Evolutionary conservation across 768 basidiomycete species (phyloP).

Genomic region (Rhodotorula paludigena): DNA sequence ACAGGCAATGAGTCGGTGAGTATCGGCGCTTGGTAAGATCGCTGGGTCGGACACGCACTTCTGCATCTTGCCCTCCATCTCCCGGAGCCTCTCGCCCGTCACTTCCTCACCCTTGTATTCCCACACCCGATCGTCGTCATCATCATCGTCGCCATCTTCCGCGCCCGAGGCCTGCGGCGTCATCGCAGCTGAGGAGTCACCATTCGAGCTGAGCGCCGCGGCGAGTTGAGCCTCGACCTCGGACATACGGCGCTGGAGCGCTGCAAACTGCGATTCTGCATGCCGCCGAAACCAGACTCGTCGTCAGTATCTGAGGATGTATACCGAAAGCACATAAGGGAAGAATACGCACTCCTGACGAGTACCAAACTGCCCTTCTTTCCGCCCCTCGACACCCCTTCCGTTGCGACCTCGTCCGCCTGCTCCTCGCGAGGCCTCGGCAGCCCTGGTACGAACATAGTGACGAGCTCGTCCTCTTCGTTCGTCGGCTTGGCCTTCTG

Average conservation of each 20-base stretch:
- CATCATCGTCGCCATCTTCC: not conserved
- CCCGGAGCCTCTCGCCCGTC: not conserved
- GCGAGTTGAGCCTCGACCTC: conserved; percentile 31
- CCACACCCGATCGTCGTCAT: not conserved
- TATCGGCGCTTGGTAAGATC: too few species aligned
- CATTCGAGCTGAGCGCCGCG: not conserved
- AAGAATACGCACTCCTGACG: conserved; percentile 26
- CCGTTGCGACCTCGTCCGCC: not conserved
- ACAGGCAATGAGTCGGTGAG: too few species aligned
- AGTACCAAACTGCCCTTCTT: conserved; percentile 30
- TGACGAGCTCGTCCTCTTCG: conserved; percentile 10
- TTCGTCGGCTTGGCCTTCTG: not conserved
- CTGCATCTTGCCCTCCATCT: not conserved
- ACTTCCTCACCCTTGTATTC: not conserved
- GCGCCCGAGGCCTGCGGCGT: not conserved
- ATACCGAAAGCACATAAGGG: not conserved
- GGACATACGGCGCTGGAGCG: conserved; percentile 23
- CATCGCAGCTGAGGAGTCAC: not conserved
- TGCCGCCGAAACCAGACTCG: not conserved
- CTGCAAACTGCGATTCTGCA: conserved; percentile 29
- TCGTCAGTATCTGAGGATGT: not conserved
- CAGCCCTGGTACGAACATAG: conserved; percentile 16
- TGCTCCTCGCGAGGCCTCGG: not conserved
- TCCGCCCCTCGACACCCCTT: not conserved
- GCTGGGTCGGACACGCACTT: too few species aligned